phyloP scores from a whole-genome alignment of 1,139 yeast species.

The Blastobotrys arbuscula region DNA sequence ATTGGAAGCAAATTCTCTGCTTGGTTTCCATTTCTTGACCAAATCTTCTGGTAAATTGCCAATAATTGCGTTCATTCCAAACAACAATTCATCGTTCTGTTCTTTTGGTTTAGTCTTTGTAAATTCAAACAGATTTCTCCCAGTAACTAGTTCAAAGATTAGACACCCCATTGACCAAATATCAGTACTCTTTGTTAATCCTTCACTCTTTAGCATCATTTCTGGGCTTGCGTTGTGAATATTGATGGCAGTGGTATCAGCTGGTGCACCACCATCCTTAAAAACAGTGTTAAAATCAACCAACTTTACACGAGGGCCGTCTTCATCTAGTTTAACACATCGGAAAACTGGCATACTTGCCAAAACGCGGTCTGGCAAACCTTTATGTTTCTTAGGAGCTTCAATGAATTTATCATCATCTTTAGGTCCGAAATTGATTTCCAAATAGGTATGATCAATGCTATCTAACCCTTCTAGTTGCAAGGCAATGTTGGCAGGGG shows the following conservation, averaged over 20 bases:
- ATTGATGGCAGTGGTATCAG: slow-evolving; percentile 7
- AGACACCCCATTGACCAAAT: slow-evolving; percentile 16
- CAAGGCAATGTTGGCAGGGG: slow-evolving; percentile 12
- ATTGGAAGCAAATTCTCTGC: slow-evolving; percentile 12
- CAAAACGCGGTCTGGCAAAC: slow-evolving; percentile 14
- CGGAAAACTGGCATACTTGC: slow-evolving; percentile 13
- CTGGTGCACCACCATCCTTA: slow-evolving; percentile 10
- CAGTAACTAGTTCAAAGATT: slow-evolving; percentile 14
- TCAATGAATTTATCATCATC: slow-evolving; percentile 15
- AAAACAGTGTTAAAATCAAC: slow-evolving; percentile 14
- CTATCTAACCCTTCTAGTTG: slow-evolving; percentile 12
- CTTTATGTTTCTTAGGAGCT: slow-evolving; percentile 16
- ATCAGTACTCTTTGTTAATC: slow-evolving; percentile 10
- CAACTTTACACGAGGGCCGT: slow-evolving; percentile 9
- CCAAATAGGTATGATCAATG: slow-evolving; percentile 14
- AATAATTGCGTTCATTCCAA: slow-evolving; percentile 15
- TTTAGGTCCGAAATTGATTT: slow-evolving; percentile 9
- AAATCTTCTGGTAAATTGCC: slow-evolving; percentile 15
- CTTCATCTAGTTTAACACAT: slow-evolving; percentile 12
- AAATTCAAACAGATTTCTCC: slow-evolving; percentile 14
- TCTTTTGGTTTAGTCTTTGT: slow-evolving; percentile 16
- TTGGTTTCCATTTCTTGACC: slow-evolving; percentile 17
- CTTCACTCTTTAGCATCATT: slow-evolving; percentile 11
- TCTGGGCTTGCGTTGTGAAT: slow-evolving; percentile 14
- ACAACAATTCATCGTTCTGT: slow-evolving; percentile 15